A percentile compares a stretch with the other conserved stretches of the same genome.
Conservation (phyloP, 805 yeast species). For the Cyberlindnera mycetangii region DNA sequence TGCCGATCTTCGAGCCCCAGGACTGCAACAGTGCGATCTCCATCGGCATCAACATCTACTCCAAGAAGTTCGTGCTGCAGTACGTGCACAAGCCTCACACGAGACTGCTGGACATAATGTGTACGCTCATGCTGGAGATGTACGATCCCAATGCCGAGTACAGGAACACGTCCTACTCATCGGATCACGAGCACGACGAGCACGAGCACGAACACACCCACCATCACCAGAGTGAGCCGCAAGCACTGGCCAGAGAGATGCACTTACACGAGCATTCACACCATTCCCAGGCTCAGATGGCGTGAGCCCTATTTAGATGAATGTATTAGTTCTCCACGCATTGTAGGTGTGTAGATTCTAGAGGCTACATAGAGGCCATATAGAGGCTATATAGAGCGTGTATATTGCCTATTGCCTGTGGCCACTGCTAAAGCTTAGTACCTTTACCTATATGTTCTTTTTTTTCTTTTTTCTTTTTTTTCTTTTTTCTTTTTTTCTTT, state of each 20-base stretch:
- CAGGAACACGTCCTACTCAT: background rate
- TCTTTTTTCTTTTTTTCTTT: too few relatives aligned
- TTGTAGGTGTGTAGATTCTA: too few relatives aligned
- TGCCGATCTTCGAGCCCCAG: conserved; percentile 12
- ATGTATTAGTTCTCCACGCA: too few relatives aligned
- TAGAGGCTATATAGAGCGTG: too few relatives aligned
- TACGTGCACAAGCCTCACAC: conserved; percentile 24
- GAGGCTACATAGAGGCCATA: too few relatives aligned
- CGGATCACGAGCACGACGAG: background rate
- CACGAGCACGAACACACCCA: background rate
- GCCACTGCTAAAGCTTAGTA: too few relatives aligned
- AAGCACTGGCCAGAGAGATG: background rate
- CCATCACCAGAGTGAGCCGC: background rate
- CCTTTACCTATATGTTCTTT: too few relatives aligned
- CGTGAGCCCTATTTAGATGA: background rate
- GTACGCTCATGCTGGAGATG: conserved; percentile 20
- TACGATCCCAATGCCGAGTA: conserved; percentile 13
- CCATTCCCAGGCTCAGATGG: conserved; percentile 6
- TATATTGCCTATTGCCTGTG: too few relatives aligned
- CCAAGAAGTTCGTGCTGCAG: conserved; percentile 22
- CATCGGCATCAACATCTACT: conserved; percentile 22
- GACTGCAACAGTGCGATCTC: conserved; percentile 22
- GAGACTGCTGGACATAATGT: conserved; percentile 23
- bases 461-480: too few relatives aligned
- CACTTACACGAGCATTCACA: conserved; percentile 2